A percentile compares a stretch with the other conserved stretches of the same genome.
Conservation (phyloP, 805 yeast genomes). For the Candida tibetensis region DNA sequence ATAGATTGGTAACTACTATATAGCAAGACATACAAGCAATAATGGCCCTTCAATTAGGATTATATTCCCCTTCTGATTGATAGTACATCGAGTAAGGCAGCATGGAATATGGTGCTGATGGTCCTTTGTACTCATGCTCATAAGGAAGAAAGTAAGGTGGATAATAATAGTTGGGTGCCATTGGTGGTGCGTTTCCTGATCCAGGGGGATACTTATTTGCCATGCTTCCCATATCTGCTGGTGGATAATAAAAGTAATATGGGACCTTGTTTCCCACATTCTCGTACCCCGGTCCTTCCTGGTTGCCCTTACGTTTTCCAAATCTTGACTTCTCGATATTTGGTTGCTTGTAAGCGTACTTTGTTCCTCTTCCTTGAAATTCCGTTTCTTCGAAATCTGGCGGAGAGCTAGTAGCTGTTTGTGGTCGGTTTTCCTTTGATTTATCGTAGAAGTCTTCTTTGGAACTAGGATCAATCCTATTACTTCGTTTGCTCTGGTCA, state of each 20-base stretch:
- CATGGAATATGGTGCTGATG: constrained; percentile 7
- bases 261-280: neutral
- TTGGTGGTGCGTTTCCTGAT: constrained; percentile 18
- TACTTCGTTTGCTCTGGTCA: too few relatives aligned
- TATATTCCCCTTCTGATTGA: constrained; percentile 2
- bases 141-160: constrained; percentile 26
- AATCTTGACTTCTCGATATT: neutral
- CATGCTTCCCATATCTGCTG: constrained; percentile 1
- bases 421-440: neutral
- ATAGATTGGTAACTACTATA: too few relatives aligned
- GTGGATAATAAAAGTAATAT: neutral
- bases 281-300: neutral
- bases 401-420: neutral
- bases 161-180: constrained; percentile 26
- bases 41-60: neutral
- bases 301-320: neutral
- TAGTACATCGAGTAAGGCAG: constrained; percentile 16
- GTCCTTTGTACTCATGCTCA: constrained; percentile 17
- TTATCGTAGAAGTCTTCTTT: neutral
- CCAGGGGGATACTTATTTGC: constrained; percentile 16
- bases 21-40: too few relatives aligned
- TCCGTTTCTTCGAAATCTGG: neutral
- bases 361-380: neutral
- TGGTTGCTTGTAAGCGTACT: neutral
- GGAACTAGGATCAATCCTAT: constrained; percentile 4